A percentile compares a stretch with the other conserved stretches of the same genome.
Evolutionary conservation across 2,329 filamentous ascomycete species (phyloP).

Genomic region (Aspergillus terreus): DNA sequence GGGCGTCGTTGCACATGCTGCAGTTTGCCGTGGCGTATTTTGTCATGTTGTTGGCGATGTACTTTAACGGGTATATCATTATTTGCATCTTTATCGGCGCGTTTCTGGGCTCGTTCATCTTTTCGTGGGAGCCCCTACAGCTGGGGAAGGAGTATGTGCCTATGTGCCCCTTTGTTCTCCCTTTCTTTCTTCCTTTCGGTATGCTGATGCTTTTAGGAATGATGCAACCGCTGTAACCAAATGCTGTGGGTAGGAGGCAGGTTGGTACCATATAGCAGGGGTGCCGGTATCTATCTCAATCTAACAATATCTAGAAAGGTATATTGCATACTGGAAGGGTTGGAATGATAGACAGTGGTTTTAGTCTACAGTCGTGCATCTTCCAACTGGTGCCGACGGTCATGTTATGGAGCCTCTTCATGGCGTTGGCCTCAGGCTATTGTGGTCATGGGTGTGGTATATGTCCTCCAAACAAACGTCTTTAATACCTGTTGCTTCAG

Average conservation of each 20-base stretch:
- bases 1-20: constrained; percentile 64
- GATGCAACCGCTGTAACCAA: constrained; percentile 21
- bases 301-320: no score
- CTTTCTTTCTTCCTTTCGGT: neutral
- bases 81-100: constrained; percentile 77
- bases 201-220: constrained; percentile 11
- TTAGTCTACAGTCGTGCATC: no score
- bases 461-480: no score
- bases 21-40: constrained; percentile 76
- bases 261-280: neutral
- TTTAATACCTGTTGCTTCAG: no score
- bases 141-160: constrained; percentile 17
- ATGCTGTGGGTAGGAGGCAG: constrained; percentile 18
- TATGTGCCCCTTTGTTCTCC: neutral
- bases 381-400: no score
- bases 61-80: constrained; percentile 70
- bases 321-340: no score
- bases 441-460: no score
- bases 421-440: no score
- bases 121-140: constrained; percentile 59
- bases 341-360: no score
- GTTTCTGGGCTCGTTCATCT: constrained; percentile 68
- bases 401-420: no score
- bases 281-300: neutral
- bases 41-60: constrained; percentile 67